Base-by-base conservation (phyloP, 2,329 filamentous ascomycete species). In the Pseudogymnoascus sp. region DNA sequence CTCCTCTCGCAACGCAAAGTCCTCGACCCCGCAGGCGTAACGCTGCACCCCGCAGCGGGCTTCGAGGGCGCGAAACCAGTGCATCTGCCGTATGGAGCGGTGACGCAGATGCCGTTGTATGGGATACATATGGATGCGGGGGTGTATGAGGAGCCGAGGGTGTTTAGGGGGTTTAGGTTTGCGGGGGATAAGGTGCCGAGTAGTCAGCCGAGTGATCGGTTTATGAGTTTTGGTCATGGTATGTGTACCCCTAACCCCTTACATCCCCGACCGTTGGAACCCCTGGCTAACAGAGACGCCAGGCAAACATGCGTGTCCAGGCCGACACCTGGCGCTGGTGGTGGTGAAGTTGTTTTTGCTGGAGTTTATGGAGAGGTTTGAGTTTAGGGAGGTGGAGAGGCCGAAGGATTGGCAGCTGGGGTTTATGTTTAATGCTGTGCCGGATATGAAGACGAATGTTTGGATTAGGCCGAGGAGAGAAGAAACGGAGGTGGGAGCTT, bases 161-260 rank as follows among this genome's bases (percentile, higher is more conserved):
- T 4, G 29, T 59, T 59, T 15, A 37, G 8, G 55, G 55, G 55
- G 10, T 59, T 33, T 21, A 37, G 55, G 21, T 59, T 59, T 59
- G 21, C 10, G 55, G 31, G 8, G 31, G 55, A 59, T 37, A 59
- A 9, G 8, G 55, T 59, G 15, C 7, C 27, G 31, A 25, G 31
- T n/a, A 36, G 31, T 37, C 55, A 59, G 55, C 55, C 55, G 4
- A 59, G 15, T 35, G 55, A 59, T 59, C 29, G 55, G 55, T 59
- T 59, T 59, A 35, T 59, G 55, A 36, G 31, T 35, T 59, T 59
- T 37, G 55, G 55, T 37, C 55, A 59, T 37, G 55, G 55, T 58
- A 58, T 21, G 48, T 58, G 3, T 27, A 4, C 15, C 42, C 42
- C 15, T n/a, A 8, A 39, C n/a, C 36, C n/a, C n/a, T n/a, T n/a